Conservation (phyloP, 192 early-diverging fungal genomes). For the Cladochytrium replicatum region DNA sequence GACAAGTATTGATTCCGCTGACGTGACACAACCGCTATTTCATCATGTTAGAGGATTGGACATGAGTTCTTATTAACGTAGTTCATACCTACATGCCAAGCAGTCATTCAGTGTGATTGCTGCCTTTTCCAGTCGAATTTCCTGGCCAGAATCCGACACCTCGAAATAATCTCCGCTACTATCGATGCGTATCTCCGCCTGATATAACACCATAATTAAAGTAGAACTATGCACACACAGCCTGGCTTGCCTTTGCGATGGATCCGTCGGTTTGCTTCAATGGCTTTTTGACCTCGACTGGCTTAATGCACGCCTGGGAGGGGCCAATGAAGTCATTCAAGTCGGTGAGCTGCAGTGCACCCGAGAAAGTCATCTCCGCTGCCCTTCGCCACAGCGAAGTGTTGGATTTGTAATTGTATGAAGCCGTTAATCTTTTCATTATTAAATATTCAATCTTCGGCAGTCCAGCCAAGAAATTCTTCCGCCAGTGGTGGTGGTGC, state of each 20-base stretch:
- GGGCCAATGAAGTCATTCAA: slow-evolving; percentile 96
- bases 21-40: slow-evolving; percentile 89
- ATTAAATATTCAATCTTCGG: no score
- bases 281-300: slow-evolving; percentile 73
- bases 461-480: no score
- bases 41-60: not conserved
- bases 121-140: slow-evolving; percentile 76
- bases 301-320: slow-evolving; percentile 96
- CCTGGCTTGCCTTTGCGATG: slow-evolving; percentile 25
- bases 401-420: no score
- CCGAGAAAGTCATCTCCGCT: slow-evolving; percentile 73
- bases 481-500: no score
- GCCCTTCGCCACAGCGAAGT: no score
- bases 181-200: slow-evolving; percentile 65
- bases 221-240: slow-evolving; percentile 3
- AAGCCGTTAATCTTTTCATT: no score
- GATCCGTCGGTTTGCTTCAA: no score
- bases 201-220: slow-evolving; percentile 4
- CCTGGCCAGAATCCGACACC: slow-evolving; percentile 73
- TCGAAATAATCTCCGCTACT: slow-evolving; percentile 78
- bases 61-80: slow-evolving; percentile 10
- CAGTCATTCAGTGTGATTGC: slow-evolving; percentile 91
- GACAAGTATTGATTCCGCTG: slow-evolving; percentile 90
- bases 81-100: slow-evolving; percentile 79
- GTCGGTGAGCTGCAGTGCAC: slow-evolving; percentile 79